Conservation (phyloP, 495 filamentous ascomycete genomes). For the Neurospora sp. region DNA sequence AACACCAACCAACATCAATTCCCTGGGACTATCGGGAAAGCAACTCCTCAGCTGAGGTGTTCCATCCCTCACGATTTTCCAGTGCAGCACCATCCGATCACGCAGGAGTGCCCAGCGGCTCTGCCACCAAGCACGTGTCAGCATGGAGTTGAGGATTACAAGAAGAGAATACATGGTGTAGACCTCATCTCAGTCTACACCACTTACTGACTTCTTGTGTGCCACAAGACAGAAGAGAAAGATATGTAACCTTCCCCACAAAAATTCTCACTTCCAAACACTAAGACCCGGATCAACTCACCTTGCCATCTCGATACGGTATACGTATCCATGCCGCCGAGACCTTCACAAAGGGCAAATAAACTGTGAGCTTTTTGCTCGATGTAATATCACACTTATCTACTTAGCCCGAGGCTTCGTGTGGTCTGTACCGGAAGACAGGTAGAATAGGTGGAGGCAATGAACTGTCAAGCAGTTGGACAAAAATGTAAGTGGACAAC, state of each 20-base stretch:
- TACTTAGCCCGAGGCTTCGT: too few species aligned
- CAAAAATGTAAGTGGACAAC: too few species aligned
- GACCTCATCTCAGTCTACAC: neutral
- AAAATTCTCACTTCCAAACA: neutral
- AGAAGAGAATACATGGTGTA: neutral
- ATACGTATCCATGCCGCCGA: neutral
- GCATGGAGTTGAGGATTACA: too few species aligned
- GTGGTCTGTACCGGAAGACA: too few species aligned
- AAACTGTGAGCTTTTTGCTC: neutral
- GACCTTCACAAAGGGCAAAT: neutral
- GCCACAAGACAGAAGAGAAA: neutral
- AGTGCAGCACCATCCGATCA: too few species aligned
- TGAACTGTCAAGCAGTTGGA: too few species aligned
- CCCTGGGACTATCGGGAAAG: too few species aligned
- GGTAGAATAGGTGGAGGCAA: too few species aligned
- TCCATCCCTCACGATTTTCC: too few species aligned
- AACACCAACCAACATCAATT: too few species aligned
- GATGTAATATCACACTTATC: neutral
- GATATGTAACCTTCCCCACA: neutral
- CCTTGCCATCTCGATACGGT: neutral
- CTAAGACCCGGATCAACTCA: neutral
- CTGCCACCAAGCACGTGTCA: too few species aligned
- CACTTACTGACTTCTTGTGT: neutral
- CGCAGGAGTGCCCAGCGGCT: neutral
- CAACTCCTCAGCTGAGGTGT: too few species aligned